Evolutionary conservation across 805 yeast species (phyloP).

Genomic region (Cyberlindnera mycetangii): DNA sequence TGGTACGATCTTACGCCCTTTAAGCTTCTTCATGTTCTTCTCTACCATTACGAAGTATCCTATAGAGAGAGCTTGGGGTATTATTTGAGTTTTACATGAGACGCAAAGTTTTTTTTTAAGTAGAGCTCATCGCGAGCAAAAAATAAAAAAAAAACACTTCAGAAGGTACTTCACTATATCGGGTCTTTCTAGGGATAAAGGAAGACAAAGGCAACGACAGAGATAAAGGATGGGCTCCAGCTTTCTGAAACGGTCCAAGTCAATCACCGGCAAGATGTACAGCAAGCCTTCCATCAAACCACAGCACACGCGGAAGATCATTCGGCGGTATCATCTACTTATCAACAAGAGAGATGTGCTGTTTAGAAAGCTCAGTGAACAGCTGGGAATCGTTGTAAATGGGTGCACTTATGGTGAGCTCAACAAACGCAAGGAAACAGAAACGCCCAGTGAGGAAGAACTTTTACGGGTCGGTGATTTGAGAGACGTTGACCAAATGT

Average conservation of each 20-base stretch:
- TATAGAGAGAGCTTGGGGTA: no score
- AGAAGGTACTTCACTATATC: no score
- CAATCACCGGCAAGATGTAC: constrained; percentile 30
- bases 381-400: constrained; percentile 21
- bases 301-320: constrained; percentile 66
- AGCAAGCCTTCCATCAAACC: constrained; percentile 59
- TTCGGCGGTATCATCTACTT: constrained; percentile 72
- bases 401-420: constrained; percentile 24
- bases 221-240: background rate
- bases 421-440: constrained; percentile 6
- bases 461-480: constrained; percentile 16
- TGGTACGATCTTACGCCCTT: constrained; percentile 5
- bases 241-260: constrained; percentile 22
- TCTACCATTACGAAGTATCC: constrained; percentile 20
- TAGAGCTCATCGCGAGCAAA: constrained; percentile 2
- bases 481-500: constrained; percentile 20
- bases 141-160: background rate
- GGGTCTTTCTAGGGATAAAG: no score
- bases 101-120: background rate
- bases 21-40: constrained; percentile 10
- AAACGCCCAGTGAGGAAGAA: constrained; percentile 19
- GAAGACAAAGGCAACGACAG: no score
- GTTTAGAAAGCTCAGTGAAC: constrained; percentile 31
- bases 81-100: background rate
- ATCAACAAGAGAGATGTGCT: constrained; percentile 52